Evolutionary conservation across 495 filamentous ascomycete genomes (phyloP), one percentile per base, ranked within the genome.

Genomic region (Trypethelium eluteriae): DNA sequence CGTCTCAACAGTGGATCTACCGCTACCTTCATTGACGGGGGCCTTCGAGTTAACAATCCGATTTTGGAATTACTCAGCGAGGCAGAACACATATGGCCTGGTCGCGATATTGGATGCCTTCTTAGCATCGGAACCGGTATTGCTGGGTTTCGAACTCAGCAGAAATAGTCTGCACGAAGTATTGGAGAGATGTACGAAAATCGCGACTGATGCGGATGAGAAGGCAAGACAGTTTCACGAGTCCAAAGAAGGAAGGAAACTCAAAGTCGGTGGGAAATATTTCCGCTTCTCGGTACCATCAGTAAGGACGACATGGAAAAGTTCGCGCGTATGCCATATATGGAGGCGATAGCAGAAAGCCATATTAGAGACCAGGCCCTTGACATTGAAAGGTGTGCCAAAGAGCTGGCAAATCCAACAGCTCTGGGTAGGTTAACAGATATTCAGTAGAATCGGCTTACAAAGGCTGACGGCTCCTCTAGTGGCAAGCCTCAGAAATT

Each of bases 321-420:
- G 5, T 53, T 53, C 49, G n/a, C 11, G 49, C 49, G 49, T n/a
- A 53, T 53, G 49, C 49, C 49, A 18, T 53, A 53, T 25, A 53
- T 53, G 49, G 49, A 53, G 18, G 49, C 49, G n/a, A 53, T 53
- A 14, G n/a, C 49, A 53, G 49, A n/a, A 53, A 53, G 49, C 49
- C 2, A 53, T n/a, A 18, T 53, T n/a, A 53, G 49, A 18, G n/a
- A 53, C 18, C 49, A 53, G n/a, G 49, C 11, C 18, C 5, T 14
- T 53, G 49, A 53, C 49, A 53, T 53, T 53, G 49, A 53, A 53
- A 53, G n/a, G n/a, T 53, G 49, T 53, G 49, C 49, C 16, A 53
- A 53, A 18, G 12, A 53, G 18, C 18, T 53, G 18, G 49, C 49
- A 25, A 25, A 14, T 16, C 49, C 49, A 5, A 14, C 11, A 5